These are phyloP conservation scores for Ceratobasidium sp. DNA, from an alignment of 1,284 basidiomycete species.

Conservation along the genomic window DNA sequence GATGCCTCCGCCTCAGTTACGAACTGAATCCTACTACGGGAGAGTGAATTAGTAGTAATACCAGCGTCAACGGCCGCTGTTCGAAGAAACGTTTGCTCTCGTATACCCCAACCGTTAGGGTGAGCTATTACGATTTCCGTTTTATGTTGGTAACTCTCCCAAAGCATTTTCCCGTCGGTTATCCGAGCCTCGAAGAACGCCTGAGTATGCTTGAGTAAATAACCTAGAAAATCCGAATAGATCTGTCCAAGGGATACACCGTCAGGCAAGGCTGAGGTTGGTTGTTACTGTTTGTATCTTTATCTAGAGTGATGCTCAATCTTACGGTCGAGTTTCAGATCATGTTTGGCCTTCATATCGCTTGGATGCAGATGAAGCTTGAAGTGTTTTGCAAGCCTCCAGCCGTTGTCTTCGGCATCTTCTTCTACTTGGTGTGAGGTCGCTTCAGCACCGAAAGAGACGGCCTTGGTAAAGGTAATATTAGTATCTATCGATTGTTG, in stretches of 20 bases:
- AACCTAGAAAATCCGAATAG: slow-evolving; percentile 43
- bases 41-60: background rate
- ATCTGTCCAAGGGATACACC: slow-evolving; percentile 24
- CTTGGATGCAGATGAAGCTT: slow-evolving; percentile 48
- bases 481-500: background rate
- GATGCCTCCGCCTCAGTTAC: slow-evolving; percentile 51
- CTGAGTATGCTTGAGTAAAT: slow-evolving; percentile 42
- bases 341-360: slow-evolving; percentile 31
- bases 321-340: slow-evolving; percentile 30
- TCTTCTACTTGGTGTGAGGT: background rate
- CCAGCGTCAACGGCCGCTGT: slow-evolving; percentile 42
- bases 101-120: slow-evolving; percentile 46
- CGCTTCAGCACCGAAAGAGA: slow-evolving; percentile 44
- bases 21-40: slow-evolving; percentile 36
- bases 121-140: slow-evolving; percentile 44
- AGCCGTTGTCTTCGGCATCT: slow-evolving; percentile 40
- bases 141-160: slow-evolving; percentile 18
- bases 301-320: no score
- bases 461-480: slow-evolving; percentile 16
- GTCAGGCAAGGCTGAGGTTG: slow-evolving; percentile 26
- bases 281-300: no score
- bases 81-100: slow-evolving; percentile 41
- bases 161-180: slow-evolving; percentile 33
- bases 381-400: slow-evolving; percentile 46
- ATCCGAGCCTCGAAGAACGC: slow-evolving; percentile 41